Conservation (phyloP, 306 rosid species). For the Acacia melanoxylon region DNA sequence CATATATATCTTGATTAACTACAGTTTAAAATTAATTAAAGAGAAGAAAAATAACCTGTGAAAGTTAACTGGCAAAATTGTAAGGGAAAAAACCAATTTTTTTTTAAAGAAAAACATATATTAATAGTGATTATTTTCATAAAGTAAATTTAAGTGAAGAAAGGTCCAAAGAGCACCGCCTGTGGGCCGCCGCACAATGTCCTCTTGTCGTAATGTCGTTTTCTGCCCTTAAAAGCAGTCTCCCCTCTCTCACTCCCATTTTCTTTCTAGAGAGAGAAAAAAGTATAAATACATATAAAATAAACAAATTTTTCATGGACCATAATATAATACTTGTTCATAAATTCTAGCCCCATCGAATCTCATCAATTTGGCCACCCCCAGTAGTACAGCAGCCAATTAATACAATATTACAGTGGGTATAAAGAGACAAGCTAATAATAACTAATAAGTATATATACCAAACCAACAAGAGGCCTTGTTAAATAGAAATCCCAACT, state of each 20-base stretch:
- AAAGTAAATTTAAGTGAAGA: slow-evolving; percentile 32
- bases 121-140: neutral
- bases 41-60: too few species aligned
- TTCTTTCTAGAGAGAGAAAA: neutral
- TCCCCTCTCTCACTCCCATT: slow-evolving; percentile 12
- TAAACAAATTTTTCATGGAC: neutral
- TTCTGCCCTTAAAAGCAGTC: slow-evolving; percentile 53
- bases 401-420: slow-evolving; percentile 31
- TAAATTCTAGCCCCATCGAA: slow-evolving; percentile 12
- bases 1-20: too few species aligned
- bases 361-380: slow-evolving; percentile 35
- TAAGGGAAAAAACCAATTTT: neutral
- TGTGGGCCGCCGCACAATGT: slow-evolving; percentile 80
- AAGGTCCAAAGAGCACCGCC: slow-evolving; percentile 86
- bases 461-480: neutral
- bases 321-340: neutral
- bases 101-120: too few species aligned
- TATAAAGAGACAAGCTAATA: slow-evolving; percentile 28
- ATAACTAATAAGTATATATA: neutral
- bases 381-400: slow-evolving; percentile 22
- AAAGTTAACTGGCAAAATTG: neutral
- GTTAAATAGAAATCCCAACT: neutral
- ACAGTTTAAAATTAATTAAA: too few species aligned
- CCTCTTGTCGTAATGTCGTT: slow-evolving; percentile 62
- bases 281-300: neutral